These are phyloP conservation scores for Zanthoxylum bungeanum DNA, from an alignment of 345 rosid genomes.

Conservation along the genomic window DNA sequence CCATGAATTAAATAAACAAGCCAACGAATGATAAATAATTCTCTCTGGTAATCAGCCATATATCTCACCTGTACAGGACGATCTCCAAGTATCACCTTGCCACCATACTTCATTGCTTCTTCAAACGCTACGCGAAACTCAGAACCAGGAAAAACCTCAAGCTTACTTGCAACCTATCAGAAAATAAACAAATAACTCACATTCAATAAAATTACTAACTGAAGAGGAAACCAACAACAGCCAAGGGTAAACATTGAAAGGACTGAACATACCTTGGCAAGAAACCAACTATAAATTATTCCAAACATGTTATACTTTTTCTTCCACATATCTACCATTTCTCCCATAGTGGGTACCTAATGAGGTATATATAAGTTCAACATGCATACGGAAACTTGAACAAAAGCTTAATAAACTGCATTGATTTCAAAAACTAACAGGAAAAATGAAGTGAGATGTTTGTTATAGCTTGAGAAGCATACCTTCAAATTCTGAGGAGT, in stretches of 20 bases:
- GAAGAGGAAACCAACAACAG: background rate
- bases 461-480: background rate
- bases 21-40: background rate
- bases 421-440: background rate
- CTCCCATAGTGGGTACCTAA: constrained; percentile 84
- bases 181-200: constrained; percentile 4
- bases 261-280: constrained; percentile 69
- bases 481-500: constrained; percentile 84
- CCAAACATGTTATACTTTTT: constrained; percentile 83
- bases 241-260: background rate
- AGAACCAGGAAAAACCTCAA: constrained; percentile 86
- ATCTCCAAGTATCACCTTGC: constrained; percentile 88
- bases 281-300: constrained; percentile 92
- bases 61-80: constrained; percentile 78
- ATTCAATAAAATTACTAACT: background rate
- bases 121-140: constrained; percentile 93
- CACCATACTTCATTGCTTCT: constrained; percentile 82
- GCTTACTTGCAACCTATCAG: constrained; percentile 69
- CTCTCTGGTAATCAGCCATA: constrained; percentile 5
- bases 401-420: background rate
- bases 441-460: background rate
- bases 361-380: constrained; percentile 19
- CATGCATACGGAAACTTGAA: constrained; percentile 2
- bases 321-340: constrained; percentile 94
- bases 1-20: background rate